These are phyloP conservation scores for Leccinum proliferum DNA, from an alignment of 1,284 basidiomycete species.

Conservation along the genomic window DNA sequence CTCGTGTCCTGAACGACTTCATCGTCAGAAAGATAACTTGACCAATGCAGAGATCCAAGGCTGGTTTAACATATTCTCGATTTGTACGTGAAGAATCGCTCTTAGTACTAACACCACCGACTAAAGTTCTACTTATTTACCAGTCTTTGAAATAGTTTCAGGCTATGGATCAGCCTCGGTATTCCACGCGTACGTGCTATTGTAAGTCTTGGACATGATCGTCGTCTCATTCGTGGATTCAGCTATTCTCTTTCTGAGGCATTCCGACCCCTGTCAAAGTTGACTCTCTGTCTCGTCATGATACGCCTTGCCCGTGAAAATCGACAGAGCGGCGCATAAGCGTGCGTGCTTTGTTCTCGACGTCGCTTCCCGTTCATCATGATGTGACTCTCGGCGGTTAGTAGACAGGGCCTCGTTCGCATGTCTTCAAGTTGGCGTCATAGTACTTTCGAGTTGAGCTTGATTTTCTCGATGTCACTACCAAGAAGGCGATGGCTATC, in stretches of 20 bases:
- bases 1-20: constrained; percentile 4
- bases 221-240: constrained; percentile 2
- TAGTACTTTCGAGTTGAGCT: constrained; percentile 69
- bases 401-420: constrained; percentile 48
- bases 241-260: constrained; percentile 81
- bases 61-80: constrained; percentile 80
- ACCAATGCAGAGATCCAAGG: constrained; percentile 42
- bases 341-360: constrained; percentile 45
- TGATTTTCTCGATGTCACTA: constrained; percentile 85
- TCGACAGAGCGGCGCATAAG: constrained; percentile 85
- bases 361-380: constrained; percentile 1
- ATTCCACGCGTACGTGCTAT: constrained; percentile 45
- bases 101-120: not conserved
- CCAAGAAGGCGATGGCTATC: constrained; percentile 80
- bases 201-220: not conserved
- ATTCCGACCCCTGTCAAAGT: constrained; percentile 78
- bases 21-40: constrained; percentile 49
- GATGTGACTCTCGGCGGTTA: constrained; percentile 17
- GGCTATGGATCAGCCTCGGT: constrained; percentile 83
- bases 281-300: constrained; percentile 86
- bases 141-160: constrained; percentile 85
- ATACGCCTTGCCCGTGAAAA: constrained; percentile 81
- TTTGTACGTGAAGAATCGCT: constrained; percentile 42
- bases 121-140: not conserved
- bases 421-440: constrained; percentile 33